Evolutionary conservation across 1,284 basidiomycete species (phyloP).

Genomic region (Coniferiporia weirii): DNA sequence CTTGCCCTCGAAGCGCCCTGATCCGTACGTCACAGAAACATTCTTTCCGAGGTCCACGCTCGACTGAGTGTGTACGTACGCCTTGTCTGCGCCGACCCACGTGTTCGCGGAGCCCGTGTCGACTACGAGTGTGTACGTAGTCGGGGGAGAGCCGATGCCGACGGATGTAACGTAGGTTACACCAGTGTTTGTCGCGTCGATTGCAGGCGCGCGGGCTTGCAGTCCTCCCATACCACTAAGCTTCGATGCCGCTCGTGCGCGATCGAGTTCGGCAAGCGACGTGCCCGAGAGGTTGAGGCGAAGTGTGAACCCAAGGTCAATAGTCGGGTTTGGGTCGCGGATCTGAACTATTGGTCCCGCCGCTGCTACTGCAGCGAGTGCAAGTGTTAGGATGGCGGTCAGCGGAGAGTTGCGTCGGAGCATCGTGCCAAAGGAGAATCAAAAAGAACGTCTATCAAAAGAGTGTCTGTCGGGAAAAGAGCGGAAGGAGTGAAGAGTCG

Average conservation of each 20-base stretch:
- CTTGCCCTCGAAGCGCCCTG: slow-evolving; percentile 4
- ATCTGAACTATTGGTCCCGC: not conserved
- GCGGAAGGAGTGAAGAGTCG: not conserved
- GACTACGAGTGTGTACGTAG: slow-evolving; percentile 15
- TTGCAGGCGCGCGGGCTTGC: slow-evolving; percentile 1
- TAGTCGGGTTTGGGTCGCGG: not conserved
- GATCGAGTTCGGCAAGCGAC: slow-evolving; percentile 12
- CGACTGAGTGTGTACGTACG: slow-evolving; percentile 19
- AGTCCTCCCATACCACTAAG: not conserved
- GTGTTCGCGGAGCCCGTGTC: slow-evolving; percentile 22
- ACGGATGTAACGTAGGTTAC: slow-evolving; percentile 18
- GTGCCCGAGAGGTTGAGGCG: slow-evolving; percentile 6
- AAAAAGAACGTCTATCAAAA: not conserved
- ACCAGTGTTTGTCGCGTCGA: slow-evolving; percentile 9
- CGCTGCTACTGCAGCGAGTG: not conserved
- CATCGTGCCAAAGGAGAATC: not conserved
- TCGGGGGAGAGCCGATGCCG: slow-evolving; percentile 19
- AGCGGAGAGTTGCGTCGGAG: not conserved
- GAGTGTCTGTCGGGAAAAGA: not conserved
- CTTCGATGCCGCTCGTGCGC: slow-evolving; percentile 7
- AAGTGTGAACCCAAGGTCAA: slow-evolving; percentile 6
- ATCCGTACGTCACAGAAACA: slow-evolving; percentile 16
- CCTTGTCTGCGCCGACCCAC: slow-evolving; percentile 24
- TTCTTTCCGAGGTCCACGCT: slow-evolving; percentile 14
- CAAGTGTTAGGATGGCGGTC: not conserved